Percentiles rank a stretch among this genome's conserved stretches.
Evolutionary conservation across 2,329 filamentous ascomycete genomes (phyloP).

Genomic region (Penicillium vulpinum): DNA sequence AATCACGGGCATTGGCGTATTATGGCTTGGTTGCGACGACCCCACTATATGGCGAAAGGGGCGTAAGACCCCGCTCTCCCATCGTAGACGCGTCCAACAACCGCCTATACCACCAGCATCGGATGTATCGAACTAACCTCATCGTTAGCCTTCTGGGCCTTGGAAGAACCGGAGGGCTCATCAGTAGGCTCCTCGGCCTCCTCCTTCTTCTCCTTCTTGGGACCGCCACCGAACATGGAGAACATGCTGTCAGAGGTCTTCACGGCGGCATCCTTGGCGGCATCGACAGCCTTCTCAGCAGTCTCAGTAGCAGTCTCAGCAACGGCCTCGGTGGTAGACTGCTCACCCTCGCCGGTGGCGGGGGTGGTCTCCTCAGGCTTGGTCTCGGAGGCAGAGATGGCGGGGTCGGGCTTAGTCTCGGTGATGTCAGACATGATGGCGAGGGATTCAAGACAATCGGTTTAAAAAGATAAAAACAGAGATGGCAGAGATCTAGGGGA

Average conservation of each 20-base stretch:
- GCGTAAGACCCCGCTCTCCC: constrained; percentile 9
- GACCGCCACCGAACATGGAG: constrained; percentile 97
- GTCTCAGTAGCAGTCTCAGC: constrained; percentile 38
- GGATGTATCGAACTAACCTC: constrained; percentile 50
- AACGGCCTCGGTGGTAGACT: constrained; percentile 34
- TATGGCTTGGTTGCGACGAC: constrained; percentile 4
- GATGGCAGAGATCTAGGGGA: constrained; percentile 6
- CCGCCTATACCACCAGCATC: constrained; percentile 5
- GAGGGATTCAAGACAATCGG: constrained; percentile 7
- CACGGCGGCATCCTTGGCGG: constrained; percentile 41
- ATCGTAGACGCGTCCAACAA: constrained; percentile 1
- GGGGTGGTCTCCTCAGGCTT: constrained; percentile 36
- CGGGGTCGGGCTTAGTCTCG: constrained; percentile 47
- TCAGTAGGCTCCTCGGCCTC: constrained; percentile 73
- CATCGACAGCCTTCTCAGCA: constrained; percentile 40
- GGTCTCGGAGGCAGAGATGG: constrained; percentile 39
- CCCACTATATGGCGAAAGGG: constrained; percentile 17
- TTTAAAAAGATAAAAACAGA: constrained; percentile 4
- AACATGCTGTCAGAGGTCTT: constrained; percentile 66
- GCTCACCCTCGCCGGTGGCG: constrained; percentile 36
- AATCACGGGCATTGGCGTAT: background rate
- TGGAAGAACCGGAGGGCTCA: constrained; percentile 85
- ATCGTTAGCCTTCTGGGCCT: constrained; percentile 68
- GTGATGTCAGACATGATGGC: constrained; percentile 45
- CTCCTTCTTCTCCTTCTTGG: constrained; percentile 94